These are phyloP conservation scores for Cytospora paraplurivora DNA, from an alignment of 2,329 filamentous ascomycete genomes.

Conservation along the genomic window DNA sequence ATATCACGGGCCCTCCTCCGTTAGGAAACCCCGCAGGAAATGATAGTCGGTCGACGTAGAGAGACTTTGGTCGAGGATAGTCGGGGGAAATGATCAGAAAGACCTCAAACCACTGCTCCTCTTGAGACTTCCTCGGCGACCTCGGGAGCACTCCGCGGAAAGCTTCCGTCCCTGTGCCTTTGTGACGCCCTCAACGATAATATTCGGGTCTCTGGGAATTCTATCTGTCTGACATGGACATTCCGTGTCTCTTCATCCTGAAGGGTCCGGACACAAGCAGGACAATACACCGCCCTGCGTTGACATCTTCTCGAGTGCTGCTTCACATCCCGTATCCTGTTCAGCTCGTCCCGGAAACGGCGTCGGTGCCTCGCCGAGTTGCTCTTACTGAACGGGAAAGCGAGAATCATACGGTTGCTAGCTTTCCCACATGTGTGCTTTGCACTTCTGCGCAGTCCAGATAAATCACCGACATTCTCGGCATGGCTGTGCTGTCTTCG, in stretches of 20 bases:
- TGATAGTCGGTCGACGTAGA: neutral
- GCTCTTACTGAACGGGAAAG: conserved; percentile 7
- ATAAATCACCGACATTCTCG: neutral
- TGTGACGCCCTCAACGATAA: neutral
- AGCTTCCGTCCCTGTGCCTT: neutral
- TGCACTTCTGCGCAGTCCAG: no score
- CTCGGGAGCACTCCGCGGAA: neutral
- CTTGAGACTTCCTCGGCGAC: neutral
- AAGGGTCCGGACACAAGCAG: neutral
- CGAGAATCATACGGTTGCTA: neutral
- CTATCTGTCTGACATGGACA: neutral
- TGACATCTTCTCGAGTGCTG: conserved; percentile 2
- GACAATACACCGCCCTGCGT: neutral
- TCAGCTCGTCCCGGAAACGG: neutral
- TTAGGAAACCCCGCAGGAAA: neutral
- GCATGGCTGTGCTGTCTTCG: neutral
- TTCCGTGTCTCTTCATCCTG: neutral
- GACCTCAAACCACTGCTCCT: neutral
- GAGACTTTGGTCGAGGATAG: neutral
- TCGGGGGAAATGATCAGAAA: neutral
- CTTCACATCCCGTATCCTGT: neutral
- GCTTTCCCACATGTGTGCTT: no score
- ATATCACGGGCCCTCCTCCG: neutral
- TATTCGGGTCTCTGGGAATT: neutral
- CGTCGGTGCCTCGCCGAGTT: neutral